These are phyloP conservation scores for Fusarium sublunatum DNA, from an alignment of 2,329 filamentous ascomycete genomes.

Conservation along the genomic window DNA sequence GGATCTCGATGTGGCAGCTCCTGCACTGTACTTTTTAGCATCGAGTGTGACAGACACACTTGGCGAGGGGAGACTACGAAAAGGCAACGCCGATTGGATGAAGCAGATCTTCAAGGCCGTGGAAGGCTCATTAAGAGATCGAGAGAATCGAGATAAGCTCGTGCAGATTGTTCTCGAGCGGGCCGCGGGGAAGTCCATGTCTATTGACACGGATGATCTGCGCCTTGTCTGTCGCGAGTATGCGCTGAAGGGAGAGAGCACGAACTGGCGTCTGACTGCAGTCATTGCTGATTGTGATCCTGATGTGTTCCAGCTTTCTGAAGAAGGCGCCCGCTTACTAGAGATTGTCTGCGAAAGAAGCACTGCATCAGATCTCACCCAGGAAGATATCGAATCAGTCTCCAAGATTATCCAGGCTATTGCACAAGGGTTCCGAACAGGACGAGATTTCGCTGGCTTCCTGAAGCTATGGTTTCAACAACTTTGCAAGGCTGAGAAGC, in stretches of 20 bases:
- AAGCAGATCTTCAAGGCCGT: slow-evolving; percentile 51
- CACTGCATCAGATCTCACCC: slow-evolving; percentile 31
- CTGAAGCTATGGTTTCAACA: slow-evolving; percentile 60
- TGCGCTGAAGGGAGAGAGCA: slow-evolving; percentile 50
- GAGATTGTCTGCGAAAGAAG: slow-evolving; percentile 55
- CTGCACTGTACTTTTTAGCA: slow-evolving; percentile 60
- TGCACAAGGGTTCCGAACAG: slow-evolving; percentile 57
- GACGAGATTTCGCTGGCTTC: slow-evolving; percentile 59
- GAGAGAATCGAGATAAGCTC: slow-evolving; percentile 44
- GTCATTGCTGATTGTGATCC: slow-evolving; percentile 58
- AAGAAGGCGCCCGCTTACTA: slow-evolving; percentile 55
- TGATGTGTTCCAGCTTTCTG: slow-evolving; percentile 58
- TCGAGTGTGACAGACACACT: slow-evolving; percentile 43
- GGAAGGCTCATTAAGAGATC: slow-evolving; percentile 44
- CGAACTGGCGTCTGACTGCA: slow-evolving; percentile 58
- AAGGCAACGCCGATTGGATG: slow-evolving; percentile 54
- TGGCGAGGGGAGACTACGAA: slow-evolving; percentile 47
- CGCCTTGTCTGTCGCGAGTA: slow-evolving; percentile 57
- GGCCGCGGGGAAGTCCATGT: slow-evolving; percentile 46
- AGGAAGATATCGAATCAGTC: slow-evolving; percentile 40
- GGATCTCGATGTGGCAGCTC: slow-evolving; percentile 53
- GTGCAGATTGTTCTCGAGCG: slow-evolving; percentile 49
- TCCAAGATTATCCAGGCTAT: slow-evolving; percentile 56
- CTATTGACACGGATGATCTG: slow-evolving; percentile 56
- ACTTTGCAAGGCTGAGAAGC: slow-evolving; percentile 52